Evolutionary conservation across 177 flowering plant species (phyloP).

Genomic region (Vitis hybrid): DNA sequence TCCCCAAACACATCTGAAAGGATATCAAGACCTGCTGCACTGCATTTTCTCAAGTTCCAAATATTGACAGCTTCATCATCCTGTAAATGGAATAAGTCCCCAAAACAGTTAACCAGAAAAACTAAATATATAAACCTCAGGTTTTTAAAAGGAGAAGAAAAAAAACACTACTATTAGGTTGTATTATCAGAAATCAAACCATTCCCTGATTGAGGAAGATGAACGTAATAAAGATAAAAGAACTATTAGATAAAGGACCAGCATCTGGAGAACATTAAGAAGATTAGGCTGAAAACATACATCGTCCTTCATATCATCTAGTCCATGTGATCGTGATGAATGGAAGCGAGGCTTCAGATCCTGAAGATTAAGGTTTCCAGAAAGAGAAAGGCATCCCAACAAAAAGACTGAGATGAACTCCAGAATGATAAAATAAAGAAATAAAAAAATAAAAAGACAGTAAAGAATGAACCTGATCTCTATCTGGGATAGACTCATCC

Average conservation of each 20-base stretch:
- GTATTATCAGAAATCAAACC: too few species aligned
- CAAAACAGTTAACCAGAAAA: conserved; percentile 1
- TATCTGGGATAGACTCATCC: conserved; percentile 87
- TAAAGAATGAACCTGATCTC: conserved; percentile 75
- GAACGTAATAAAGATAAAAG: background rate
- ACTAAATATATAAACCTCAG: background rate
- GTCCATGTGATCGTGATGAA: conserved; percentile 89
- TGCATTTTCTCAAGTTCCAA: conserved; percentile 96
- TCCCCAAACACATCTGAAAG: conserved; percentile 96
- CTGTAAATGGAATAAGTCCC: conserved; percentile 32
- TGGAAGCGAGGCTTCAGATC: conserved; percentile 98
- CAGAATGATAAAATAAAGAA: background rate
- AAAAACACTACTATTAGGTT: too few species aligned
- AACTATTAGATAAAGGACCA: background rate
- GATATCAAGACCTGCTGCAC: conserved; percentile 96
- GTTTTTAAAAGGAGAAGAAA: background rate
- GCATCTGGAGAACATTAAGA: background rate
- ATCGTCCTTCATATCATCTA: conserved; percentile 82
- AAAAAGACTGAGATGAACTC: too few species aligned
- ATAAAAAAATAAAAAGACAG: background rate
- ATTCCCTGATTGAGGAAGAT: too few species aligned
- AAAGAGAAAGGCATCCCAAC: too few species aligned
- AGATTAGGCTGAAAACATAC: conserved; percentile 36
- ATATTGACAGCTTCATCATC: conserved; percentile 92
- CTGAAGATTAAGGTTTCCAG: conserved; percentile 31